phyloP scores from a whole-genome alignment of 2,329 filamentous ascomycete genomes.

The Beauveria caledonica region DNA sequence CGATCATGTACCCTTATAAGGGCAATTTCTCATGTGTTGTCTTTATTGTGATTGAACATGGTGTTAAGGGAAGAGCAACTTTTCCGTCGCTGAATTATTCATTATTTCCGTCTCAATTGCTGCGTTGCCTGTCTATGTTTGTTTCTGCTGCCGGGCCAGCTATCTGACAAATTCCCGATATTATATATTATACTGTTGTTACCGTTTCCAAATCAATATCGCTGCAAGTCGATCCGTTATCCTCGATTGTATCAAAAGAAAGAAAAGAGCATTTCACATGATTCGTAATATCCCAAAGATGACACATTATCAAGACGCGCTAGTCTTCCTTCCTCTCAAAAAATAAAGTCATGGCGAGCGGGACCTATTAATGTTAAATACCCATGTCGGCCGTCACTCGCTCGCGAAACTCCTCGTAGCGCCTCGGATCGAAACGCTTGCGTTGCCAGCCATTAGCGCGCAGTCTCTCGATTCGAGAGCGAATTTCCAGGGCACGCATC shows the following conservation, averaged over 20 bases:
- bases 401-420: conserved; percentile 46
- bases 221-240: not conserved
- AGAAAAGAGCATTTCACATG: not conserved
- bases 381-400: conserved; percentile 42
- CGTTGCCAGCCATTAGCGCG: conserved; percentile 47
- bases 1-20: not conserved
- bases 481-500: conserved; percentile 32
- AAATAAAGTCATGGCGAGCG: not conserved
- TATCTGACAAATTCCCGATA: not conserved
- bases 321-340: too few species aligned
- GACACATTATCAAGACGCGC: not conserved
- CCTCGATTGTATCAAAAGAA: not conserved
- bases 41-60: not conserved
- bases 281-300: not conserved
- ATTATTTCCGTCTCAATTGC: not conserved
- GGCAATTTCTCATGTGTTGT: not conserved
- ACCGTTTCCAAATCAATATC: not conserved
- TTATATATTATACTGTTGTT: conserved; percentile 9
- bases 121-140: not conserved
- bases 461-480: conserved; percentile 45
- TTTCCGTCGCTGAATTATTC: not conserved
- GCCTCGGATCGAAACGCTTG: conserved; percentile 43
- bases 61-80: not conserved
- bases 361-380: not conserved
- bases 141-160: not conserved